Evolutionary conservation across 257 asterid species (phyloP), one percentile per base, ranked within the genome.

Genomic region (Buddleja alternifolia): DNA sequence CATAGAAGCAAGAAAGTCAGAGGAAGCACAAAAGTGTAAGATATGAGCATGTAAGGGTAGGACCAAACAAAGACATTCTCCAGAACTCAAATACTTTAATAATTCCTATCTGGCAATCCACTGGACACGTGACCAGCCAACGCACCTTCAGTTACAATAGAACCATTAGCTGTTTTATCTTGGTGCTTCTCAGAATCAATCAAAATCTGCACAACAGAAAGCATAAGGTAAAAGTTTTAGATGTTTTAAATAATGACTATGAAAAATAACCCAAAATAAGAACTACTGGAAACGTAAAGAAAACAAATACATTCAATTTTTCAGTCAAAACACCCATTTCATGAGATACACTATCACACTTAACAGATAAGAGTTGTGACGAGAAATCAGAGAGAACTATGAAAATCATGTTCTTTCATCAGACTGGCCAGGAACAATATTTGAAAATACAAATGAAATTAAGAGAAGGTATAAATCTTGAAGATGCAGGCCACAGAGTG

Each of bases 121-220:
- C 17, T 9, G 42, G 21, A 21, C 57, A 32, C 12, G 7, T 39
- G 50, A 77, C 11, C 73, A 68, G 47, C 64, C 68, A 69, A 50
- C 72, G 3, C 54, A 89, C 99, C 97, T 89, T 87, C 90, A 64
- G 58, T 77, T 58, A 64, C 71, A 56, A 17, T 19, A 74, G 77
- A 75, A 73, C 73, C 66, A 14, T 65, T 77, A 17, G 67, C 77
- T 25, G 60, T 56, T 67, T 55, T 61, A 74, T 76, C 89, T 57
- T 77, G 80, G 54, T 32, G 56, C 62, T 75, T 79, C 65, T 55
- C 76, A 20, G 70, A 69, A 72, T 73, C 75, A 47, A 10, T 15
- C 77, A 60, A 70, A 41, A 78, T 77, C 99, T 90, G 86, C 90
- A 79, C 20, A 47, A 78, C 63, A 63, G 36, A 70, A 66, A 62